phyloP scores from a whole-genome alignment of 441 rosid species.

The Pelargonium australe region DNA sequence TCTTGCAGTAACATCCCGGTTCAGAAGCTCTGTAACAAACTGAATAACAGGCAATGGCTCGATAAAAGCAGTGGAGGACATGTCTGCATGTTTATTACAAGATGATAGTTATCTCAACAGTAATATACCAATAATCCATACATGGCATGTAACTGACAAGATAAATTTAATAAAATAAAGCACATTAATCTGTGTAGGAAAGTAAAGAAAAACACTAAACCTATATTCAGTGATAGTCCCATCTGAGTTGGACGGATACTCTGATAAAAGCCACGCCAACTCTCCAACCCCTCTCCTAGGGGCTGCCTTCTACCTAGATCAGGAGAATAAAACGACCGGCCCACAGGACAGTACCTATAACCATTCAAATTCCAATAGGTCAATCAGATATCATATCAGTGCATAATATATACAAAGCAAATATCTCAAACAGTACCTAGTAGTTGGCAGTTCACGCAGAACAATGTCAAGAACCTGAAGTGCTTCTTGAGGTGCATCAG shows the following conservation, averaged over 20 bases:
- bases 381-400: not conserved
- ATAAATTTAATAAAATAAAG: too few relatives aligned
- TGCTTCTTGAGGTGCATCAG: slow-evolving; percentile 88
- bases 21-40: slow-evolving; percentile 82
- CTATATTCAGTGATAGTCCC: slow-evolving; percentile 90
- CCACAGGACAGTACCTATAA: slow-evolving; percentile 64
- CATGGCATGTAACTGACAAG: too few relatives aligned
- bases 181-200: too few relatives aligned
- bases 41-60: slow-evolving; percentile 94
- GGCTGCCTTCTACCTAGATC: slow-evolving; percentile 61
- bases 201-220: slow-evolving; percentile 26
- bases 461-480: slow-evolving; percentile 87
- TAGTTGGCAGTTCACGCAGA: slow-evolving; percentile 47
- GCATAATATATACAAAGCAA: not conserved
- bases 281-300: slow-evolving; percentile 92
- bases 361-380: not conserved
- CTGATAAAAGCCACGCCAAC: slow-evolving; percentile 96
- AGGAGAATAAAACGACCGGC: slow-evolving; percentile 88
- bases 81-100: slow-evolving; percentile 36
- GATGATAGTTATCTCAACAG: not conserved
- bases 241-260: slow-evolving; percentile 95
- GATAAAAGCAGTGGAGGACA: slow-evolving; percentile 95
- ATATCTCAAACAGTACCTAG: not conserved
- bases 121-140: not conserved
- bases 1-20: slow-evolving; percentile 68